A percentile compares a stretch with the other conserved stretches of the same genome.
phyloP scores from a whole-genome alignment of 2,329 filamentous ascomycete genomes.

The Penicillium sp. region DNA sequence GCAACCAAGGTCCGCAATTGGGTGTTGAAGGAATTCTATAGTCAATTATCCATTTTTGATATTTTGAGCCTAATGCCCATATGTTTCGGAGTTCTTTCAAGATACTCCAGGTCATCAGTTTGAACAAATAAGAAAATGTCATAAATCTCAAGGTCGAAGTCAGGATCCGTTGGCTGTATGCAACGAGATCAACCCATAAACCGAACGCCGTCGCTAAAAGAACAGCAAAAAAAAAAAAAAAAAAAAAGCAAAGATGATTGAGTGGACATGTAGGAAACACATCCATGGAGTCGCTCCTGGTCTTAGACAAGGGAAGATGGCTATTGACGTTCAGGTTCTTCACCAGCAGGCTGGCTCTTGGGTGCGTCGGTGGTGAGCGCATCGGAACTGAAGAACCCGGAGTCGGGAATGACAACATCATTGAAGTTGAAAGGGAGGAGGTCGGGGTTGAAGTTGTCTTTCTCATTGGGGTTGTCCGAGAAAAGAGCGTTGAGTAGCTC shows the following conservation, averaged over 20 bases:
- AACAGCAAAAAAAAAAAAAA: conserved; percentile 14
- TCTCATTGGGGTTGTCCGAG: conserved; percentile 32
- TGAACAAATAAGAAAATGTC: conserved; percentile 7
- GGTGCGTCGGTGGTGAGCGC: conserved; percentile 29
- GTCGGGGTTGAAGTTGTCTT: conserved; percentile 27
- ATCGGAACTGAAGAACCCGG: conserved; percentile 40
- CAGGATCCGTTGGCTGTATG: conserved; percentile 1
- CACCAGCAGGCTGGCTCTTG: conserved; percentile 24
- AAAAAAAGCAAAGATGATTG: background rate
- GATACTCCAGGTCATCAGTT: conserved; percentile 16
- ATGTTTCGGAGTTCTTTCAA: background rate
- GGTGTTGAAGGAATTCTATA: too few relatives aligned
- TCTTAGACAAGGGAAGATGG: conserved; percentile 14
- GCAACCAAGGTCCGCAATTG: too few relatives aligned
- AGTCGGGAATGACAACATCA: conserved; percentile 34
- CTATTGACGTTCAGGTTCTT: conserved; percentile 12
- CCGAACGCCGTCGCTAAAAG: conserved; percentile 28
- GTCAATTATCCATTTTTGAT: too few relatives aligned
- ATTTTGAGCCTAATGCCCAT: too few relatives aligned
- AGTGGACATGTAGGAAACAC: background rate
- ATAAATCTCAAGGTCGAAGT: conserved; percentile 8
- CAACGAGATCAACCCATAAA: conserved; percentile 10
- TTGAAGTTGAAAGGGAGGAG: conserved; percentile 36
- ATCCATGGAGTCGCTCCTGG: background rate
- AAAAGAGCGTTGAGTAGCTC: conserved; percentile 40